A percentile compares a stretch with the other conserved stretches of the same genome.
Evolutionary conservation across 2,329 filamentous ascomycete genomes (phyloP).

Genomic region (Clathrospora elynae): DNA sequence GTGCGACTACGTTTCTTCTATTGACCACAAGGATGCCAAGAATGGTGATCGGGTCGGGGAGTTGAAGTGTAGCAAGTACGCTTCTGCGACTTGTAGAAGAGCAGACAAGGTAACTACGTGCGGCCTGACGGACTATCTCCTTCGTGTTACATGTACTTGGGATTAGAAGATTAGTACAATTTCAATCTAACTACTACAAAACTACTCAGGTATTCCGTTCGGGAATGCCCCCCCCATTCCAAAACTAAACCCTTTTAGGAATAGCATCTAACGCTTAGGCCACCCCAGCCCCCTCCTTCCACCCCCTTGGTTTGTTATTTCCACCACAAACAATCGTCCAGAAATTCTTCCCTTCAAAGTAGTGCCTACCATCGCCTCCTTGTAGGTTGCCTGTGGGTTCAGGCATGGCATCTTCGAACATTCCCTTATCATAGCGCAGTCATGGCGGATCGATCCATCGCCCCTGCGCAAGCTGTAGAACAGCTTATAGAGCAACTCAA

Average conservation of each 20-base stretch:
- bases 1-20: constrained; percentile 6
- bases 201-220: constrained; percentile 3
- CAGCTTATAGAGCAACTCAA: neutral
- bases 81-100: constrained; percentile 1
- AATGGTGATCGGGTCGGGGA: neutral
- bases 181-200: neutral
- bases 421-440: neutral
- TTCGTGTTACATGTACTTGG: constrained; percentile 1
- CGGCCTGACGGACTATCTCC: constrained; percentile 1
- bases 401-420: neutral
- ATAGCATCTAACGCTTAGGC: neutral
- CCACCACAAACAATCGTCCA: neutral
- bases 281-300: neutral
- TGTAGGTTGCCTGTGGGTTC: neutral
- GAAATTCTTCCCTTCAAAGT: neutral
- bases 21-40: neutral
- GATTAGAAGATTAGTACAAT: constrained; percentile 1
- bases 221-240: constrained; percentile 6
- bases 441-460: neutral
- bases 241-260: constrained; percentile 4
- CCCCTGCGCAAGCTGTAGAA: neutral
- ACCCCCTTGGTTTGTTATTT: neutral
- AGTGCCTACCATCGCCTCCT: neutral
- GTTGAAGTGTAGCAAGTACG: neutral
- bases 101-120: neutral